These are phyloP conservation scores for Penicillium aurantiogriseum DNA, from an alignment of 2,329 filamentous ascomycete species.

Conservation along the genomic window DNA sequence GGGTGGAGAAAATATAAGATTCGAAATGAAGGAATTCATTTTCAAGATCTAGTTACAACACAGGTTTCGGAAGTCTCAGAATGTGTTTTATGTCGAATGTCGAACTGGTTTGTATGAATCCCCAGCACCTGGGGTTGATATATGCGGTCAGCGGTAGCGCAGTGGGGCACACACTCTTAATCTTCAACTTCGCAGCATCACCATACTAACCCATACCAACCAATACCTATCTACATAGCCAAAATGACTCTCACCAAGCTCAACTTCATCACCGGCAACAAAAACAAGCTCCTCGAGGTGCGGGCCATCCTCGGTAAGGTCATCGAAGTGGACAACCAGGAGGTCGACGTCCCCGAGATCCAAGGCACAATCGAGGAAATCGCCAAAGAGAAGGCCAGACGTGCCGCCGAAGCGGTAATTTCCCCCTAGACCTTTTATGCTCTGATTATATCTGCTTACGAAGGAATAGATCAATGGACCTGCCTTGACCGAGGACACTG, in stretches of 20 bases:
- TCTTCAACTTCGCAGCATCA: not conserved
- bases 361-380: slow-evolving; percentile 93
- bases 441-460: slow-evolving; percentile 2
- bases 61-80: not conserved
- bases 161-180: not conserved
- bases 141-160: not conserved
- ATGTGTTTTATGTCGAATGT: not conserved
- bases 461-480: slow-evolving; percentile 69
- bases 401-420: slow-evolving; percentile 73
- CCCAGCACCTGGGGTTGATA: not conserved
- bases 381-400: slow-evolving; percentile 78
- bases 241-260: slow-evolving; percentile 57
- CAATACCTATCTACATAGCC: not conserved
- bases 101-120: not conserved
- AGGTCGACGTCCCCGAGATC: slow-evolving; percentile 80
- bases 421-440: not conserved
- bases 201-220: slow-evolving; percentile 2
- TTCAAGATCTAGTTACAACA: not conserved
- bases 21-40: not conserved
- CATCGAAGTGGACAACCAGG: slow-evolving; percentile 71
- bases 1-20: not conserved
- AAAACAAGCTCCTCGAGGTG: slow-evolving; percentile 89
- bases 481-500: slow-evolving; percentile 93
- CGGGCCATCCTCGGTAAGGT: slow-evolving; percentile 74
- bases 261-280: slow-evolving; percentile 96